A percentile compares a stretch with the other conserved stretches of the same genome.
Conservation (phyloP, 2,329 filamentous ascomycete genomes). For the Trichoderma brevicompactum region DNA sequence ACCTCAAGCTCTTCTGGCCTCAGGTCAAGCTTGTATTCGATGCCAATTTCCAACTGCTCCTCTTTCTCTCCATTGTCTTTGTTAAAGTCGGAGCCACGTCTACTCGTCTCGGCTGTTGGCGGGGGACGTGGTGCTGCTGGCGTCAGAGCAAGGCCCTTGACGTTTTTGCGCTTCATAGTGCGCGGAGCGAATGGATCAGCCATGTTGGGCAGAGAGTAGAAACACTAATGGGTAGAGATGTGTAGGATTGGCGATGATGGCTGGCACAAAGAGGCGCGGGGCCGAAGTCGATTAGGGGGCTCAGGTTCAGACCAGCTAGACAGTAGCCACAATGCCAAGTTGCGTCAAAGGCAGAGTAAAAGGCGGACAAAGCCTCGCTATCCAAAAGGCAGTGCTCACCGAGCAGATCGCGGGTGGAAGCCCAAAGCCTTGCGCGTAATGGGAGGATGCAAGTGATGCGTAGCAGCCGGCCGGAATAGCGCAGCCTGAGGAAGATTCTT, state of each 20-base stretch:
- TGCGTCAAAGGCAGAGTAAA: constrained; percentile 25
- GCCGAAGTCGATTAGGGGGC: constrained; percentile 3
- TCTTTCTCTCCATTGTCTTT: constrained; percentile 62
- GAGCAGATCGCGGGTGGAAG: not conserved
- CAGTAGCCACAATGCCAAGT: constrained; percentile 32
- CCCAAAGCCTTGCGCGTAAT: not conserved
- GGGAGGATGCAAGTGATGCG: not conserved
- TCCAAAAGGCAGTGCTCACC: not conserved
- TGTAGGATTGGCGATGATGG: not conserved
- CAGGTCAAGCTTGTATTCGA: constrained; percentile 94
- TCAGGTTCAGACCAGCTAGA: constrained; percentile 32
- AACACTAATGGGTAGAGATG: constrained; percentile 7
- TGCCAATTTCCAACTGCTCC: constrained; percentile 84
- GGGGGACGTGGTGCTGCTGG: constrained; percentile 73
- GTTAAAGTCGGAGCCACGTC: constrained; percentile 61
- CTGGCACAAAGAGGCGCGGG: not conserved
- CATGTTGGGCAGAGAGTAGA: constrained; percentile 49
- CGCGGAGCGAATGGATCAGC: constrained; percentile 66
- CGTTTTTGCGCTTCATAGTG: constrained; percentile 99
- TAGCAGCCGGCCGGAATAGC: constrained; percentile 3
- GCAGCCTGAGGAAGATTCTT: constrained; percentile 19
- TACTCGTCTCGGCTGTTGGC: constrained; percentile 73
- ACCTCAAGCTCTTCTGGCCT: constrained; percentile 90
- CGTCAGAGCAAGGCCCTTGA: constrained; percentile 90
- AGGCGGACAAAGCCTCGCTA: not conserved